These are phyloP conservation scores for Hericium alpestre DNA, from an alignment of 768 basidiomycete species.

Conservation along the genomic window DNA sequence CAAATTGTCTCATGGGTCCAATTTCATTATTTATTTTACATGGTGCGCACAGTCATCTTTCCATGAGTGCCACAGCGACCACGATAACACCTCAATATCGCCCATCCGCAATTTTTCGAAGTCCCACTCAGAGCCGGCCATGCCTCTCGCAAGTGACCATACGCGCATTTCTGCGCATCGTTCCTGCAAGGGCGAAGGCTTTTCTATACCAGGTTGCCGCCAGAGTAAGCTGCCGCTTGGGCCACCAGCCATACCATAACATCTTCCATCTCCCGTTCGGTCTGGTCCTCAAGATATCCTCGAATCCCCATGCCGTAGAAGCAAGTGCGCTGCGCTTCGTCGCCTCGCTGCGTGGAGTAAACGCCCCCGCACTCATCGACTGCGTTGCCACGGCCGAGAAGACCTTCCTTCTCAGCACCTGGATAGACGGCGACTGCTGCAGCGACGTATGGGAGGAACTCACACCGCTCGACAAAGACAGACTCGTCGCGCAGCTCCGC, in stretches of 20 bases:
- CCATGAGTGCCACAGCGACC: no score
- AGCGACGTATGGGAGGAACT: constrained; percentile 5
- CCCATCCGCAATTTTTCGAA: no score
- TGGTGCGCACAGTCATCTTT: no score
- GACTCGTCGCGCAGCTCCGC: background rate
- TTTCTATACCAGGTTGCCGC: background rate
- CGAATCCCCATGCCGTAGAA: background rate
- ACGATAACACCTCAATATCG: no score
- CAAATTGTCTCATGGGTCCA: no score
- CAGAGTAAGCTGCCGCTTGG: background rate
- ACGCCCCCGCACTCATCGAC: constrained; percentile 7
- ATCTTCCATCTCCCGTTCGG: background rate
- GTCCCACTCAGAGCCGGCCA: no score
- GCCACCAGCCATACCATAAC: background rate
- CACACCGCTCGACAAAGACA: constrained; percentile 4
- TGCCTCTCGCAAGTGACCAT: background rate
- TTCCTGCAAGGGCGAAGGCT: background rate
- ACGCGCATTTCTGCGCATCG: background rate
- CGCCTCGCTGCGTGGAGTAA: background rate
- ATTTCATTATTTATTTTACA: no score
- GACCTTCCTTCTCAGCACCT: constrained; percentile 5
- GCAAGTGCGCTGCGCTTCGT: background rate
- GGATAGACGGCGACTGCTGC: constrained; percentile 10
- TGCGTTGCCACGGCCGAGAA: background rate
- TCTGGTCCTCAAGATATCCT: background rate